Base-by-base conservation (phyloP, 306 rosid species). In the Abrus precatorius region DNA sequence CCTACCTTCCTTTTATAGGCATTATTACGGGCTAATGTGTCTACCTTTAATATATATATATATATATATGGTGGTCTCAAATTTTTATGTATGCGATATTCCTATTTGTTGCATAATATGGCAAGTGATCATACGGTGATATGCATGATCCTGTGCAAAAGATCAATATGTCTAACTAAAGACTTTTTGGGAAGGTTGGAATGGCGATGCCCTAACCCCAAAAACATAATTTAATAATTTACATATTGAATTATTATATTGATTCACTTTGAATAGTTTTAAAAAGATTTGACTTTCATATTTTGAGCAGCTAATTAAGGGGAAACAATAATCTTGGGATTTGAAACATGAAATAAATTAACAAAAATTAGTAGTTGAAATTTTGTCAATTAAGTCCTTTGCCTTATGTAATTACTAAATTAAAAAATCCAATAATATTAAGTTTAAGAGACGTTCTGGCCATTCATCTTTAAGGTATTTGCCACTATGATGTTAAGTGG, bases 381-480 rank as follows among this genome's bases (percentile, higher is more conserved):
- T 10, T 69, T 57, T 6, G 32, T 49, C 30, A 38, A 64, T 7
- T n/a, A 69, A 45, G 45, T 48, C 1, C 44, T 14, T 36, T 48
- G 43, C 28, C 55, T 20, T 20, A 34, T 28, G 12, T 12, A 44
- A 33, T 47, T 41, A 12, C 4, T 1, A 38, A 28, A 40, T 40
- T 32, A 1, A 40, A 38, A 81, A 63, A 64, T n/a, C 9, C 1
- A 44, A 13, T 2, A 74, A 61, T n/a, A 64, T 40, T 11, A 9
- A 14, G 75, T 63, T 65, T 53, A 52, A 63, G 32, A 33, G 29
- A 34, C 9, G 6, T 30, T 28, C 0, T 52, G 50, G 74, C 74
- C 68, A 54, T 41, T 53, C 49, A 62, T 63, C 30, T 63, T 63
- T 63, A 63, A 61, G 43, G 67, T 32, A 34, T 62, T 33, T 33